Conservation (phyloP, 176 grass and related monocot genomes). For the Zoysia japonica region DNA sequence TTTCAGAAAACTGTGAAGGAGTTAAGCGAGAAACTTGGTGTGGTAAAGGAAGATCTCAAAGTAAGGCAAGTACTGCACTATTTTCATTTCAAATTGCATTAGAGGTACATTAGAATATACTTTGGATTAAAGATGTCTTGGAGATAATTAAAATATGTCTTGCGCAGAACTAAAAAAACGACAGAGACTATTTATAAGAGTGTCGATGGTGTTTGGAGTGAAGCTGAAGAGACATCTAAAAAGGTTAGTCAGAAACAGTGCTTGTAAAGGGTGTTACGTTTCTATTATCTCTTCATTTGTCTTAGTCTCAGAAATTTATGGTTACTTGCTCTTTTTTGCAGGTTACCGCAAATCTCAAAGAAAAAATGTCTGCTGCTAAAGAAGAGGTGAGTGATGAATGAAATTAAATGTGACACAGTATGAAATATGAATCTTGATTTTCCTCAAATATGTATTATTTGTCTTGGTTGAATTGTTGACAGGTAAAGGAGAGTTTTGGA, state of each 20-base stretch:
- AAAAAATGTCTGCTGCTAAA: constrained; percentile 64
- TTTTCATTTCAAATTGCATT: constrained; percentile 8
- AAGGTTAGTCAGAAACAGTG: constrained; percentile 50
- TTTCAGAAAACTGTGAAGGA: constrained; percentile 89
- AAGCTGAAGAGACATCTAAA: constrained; percentile 90
- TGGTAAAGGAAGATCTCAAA: constrained; percentile 93
- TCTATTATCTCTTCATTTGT: constrained; percentile 20
- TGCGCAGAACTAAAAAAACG: constrained; percentile 62
- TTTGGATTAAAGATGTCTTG: constrained; percentile 23
- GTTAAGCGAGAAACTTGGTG: constrained; percentile 84
- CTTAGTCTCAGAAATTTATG: not conserved
- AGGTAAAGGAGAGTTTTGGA: constrained; percentile 72
- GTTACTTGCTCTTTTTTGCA: constrained; percentile 25
- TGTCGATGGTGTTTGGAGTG: constrained; percentile 79
- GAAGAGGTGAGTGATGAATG: constrained; percentile 50
- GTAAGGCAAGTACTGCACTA: constrained; percentile 52
- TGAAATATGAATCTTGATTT: not conserved
- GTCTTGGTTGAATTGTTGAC: constrained; percentile 33
- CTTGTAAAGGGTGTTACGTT: constrained; percentile 9
- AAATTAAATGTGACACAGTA: not conserved
- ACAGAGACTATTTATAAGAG: constrained; percentile 75
- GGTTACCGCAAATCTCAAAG: constrained; percentile 68
- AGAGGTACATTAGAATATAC: not conserved
- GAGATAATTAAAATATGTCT: constrained; percentile 18
- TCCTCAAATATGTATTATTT: not conserved